phyloP scores from a whole-genome alignment of 371 early-diverging fungal species.

The Rhizomucor miehei region DNA sequence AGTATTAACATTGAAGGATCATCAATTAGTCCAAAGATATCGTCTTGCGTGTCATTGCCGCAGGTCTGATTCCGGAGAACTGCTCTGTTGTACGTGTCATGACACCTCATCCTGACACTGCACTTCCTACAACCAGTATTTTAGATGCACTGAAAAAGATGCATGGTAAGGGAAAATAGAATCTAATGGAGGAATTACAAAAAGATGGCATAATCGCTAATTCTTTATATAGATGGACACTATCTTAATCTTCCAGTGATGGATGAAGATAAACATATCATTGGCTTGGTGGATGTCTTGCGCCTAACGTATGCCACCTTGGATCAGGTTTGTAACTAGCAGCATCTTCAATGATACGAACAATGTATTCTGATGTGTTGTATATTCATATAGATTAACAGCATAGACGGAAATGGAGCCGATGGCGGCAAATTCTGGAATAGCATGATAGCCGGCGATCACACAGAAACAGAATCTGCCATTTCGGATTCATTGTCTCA shows the following conservation, averaged over 20 bases:
- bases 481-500: conserved; percentile 47
- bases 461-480: conserved; percentile 39
- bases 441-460: conserved; percentile 14
- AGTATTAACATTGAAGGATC: background rate
- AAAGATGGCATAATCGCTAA: background rate
- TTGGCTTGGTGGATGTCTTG: conserved; percentile 95
- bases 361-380: background rate
- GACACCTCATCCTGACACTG: conserved; percentile 55
- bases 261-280: conserved; percentile 67
- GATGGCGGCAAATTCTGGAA: conserved; percentile 22
- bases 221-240: conserved; percentile 76
- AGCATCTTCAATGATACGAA: background rate
- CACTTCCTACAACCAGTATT: conserved; percentile 73
- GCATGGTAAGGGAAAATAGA: conserved; percentile 35
- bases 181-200: background rate
- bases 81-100: conserved; percentile 48
- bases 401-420: conserved; percentile 35
- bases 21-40: conserved; percentile 62
- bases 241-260: conserved; percentile 96
- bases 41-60: conserved; percentile 90
- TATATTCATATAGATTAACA: conserved; percentile 23
- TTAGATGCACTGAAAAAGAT: conserved; percentile 91
- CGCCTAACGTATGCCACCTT: conserved; percentile 83
- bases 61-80: conserved; percentile 78
- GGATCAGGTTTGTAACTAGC: conserved; percentile 48